A percentile compares a stretch with the other conserved stretches of the same genome.
Conservation (phyloP, 805 yeast genomes). For the Saccharomyces eubayanus region DNA sequence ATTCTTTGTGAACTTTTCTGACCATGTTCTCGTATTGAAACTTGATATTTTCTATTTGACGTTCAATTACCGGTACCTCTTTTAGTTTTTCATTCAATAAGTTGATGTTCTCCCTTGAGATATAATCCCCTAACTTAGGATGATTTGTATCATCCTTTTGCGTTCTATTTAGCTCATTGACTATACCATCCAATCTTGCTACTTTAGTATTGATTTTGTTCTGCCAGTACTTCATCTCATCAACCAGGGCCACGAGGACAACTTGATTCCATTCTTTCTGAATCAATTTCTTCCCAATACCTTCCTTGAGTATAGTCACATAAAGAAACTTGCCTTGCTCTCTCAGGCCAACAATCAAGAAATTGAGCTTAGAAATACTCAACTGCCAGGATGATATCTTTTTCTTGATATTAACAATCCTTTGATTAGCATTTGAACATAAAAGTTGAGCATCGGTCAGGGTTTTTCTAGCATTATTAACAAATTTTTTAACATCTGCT, state of each 20-base stretch:
- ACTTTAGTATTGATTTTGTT: slow-evolving; percentile 30
- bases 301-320: slow-evolving; percentile 23
- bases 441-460: slow-evolving; percentile 42
- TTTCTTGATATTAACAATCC: slow-evolving; percentile 31
- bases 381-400: slow-evolving; percentile 36
- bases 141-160: slow-evolving; percentile 13
- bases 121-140: slow-evolving; percentile 38
- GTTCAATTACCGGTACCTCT: slow-evolving; percentile 26
- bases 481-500: slow-evolving; percentile 29
- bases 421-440: slow-evolving; percentile 43
- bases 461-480: slow-evolving; percentile 40
- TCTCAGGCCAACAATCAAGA: slow-evolving; percentile 37
- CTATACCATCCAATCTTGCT: slow-evolving; percentile 29
- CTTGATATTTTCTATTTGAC: slow-evolving; percentile 26
- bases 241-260: slow-evolving; percentile 15
- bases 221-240: slow-evolving; percentile 25
- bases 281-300: slow-evolving; percentile 26
- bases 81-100: slow-evolving; percentile 26
- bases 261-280: slow-evolving; percentile 18
- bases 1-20: slow-evolving; percentile 22
- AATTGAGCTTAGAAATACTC: slow-evolving; percentile 37
- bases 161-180: slow-evolving; percentile 27
- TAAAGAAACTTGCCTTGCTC: slow-evolving; percentile 41
- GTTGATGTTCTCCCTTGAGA: slow-evolving; percentile 34
- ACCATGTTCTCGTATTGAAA: slow-evolving; percentile 25